A percentile compares a stretch with the other conserved stretches of the same genome.
phyloP scores from a whole-genome alignment of 1,139 yeast genomes.

The Taiozyma sp. region DNA sequence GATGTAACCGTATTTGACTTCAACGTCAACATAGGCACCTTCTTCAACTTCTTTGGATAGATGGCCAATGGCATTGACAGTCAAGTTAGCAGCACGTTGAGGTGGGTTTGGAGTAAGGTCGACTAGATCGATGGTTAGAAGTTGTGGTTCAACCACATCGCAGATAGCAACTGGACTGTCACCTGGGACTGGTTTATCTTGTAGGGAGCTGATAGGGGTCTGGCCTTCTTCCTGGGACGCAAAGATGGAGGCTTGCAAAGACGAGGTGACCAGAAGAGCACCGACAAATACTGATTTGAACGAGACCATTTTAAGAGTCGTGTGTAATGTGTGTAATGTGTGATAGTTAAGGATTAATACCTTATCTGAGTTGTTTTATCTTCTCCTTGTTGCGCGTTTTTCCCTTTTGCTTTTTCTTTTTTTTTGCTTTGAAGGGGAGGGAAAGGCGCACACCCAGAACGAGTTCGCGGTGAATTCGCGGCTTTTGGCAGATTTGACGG shows the following conservation, averaged over 20 bases:
- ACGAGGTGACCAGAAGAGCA: slow-evolving; percentile 7
- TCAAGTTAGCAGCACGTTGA: slow-evolving; percentile 68
- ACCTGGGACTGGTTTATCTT: slow-evolving; percentile 79
- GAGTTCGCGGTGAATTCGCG: neutral
- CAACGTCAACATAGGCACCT: slow-evolving; percentile 93
- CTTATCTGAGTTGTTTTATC: neutral
- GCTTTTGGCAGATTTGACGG: neutral
- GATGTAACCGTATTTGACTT: slow-evolving; percentile 89
- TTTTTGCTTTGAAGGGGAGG: neutral
- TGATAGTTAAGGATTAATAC: neutral
- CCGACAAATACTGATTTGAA: slow-evolving; percentile 8
- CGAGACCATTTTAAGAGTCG: slow-evolving; percentile 11
- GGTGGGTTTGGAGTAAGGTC: slow-evolving; percentile 85
- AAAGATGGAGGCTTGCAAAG: slow-evolving; percentile 14
- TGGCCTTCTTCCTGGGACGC: slow-evolving; percentile 13
- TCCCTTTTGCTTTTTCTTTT: neutral
- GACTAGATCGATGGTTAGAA: slow-evolving; percentile 57
- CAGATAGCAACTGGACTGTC: slow-evolving; percentile 81
- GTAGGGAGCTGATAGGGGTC: slow-evolving; percentile 22
- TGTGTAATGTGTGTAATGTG: neutral
- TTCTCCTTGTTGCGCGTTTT: neutral
- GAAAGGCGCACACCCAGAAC: neutral
- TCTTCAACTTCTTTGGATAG: slow-evolving; percentile 54
- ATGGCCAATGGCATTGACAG: slow-evolving; percentile 70
- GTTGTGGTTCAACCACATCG: slow-evolving; percentile 58